Conservation (phyloP, 2,329 filamentous ascomycete genomes). For the Pseudogymnoascus verrucosus region DNA sequence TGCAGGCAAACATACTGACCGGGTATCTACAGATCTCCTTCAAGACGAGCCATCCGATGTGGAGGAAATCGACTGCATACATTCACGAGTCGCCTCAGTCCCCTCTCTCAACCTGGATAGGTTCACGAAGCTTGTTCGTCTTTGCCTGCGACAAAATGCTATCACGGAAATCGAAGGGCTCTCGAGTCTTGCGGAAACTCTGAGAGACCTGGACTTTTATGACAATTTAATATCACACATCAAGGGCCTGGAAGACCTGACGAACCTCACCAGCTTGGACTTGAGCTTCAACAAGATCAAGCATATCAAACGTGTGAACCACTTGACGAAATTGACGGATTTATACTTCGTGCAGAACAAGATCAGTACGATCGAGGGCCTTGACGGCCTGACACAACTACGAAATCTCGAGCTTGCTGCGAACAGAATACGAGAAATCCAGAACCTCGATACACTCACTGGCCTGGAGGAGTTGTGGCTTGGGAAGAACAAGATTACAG, state of each 20-base stretch:
- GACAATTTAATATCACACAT: constrained; percentile 91
- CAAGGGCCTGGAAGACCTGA: constrained; percentile 71
- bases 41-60: constrained; percentile 52
- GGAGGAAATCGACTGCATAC: constrained; percentile 83
- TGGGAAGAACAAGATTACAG: constrained; percentile 91
- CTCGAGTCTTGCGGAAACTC: constrained; percentile 51
- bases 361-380: constrained; percentile 76
- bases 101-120: constrained; percentile 71
- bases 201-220: constrained; percentile 87
- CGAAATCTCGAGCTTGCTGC: constrained; percentile 84
- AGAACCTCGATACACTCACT: constrained; percentile 71
- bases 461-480: constrained; percentile 85
- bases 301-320: constrained; percentile 82
- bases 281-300: constrained; percentile 99
- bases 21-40: constrained; percentile 43
- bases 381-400: constrained; percentile 67
- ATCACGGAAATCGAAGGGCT: constrained; percentile 77
- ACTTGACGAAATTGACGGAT: constrained; percentile 70
- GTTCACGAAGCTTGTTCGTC: constrained; percentile 65
- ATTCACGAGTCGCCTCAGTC: constrained; percentile 75
- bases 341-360: constrained; percentile 94
- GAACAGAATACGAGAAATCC: constrained; percentile 82
- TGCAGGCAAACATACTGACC: constrained; percentile 10
- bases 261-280: constrained; percentile 70
- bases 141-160: constrained; percentile 89